Evolutionary conservation across 352 stramenopile species (phyloP).

Genomic region (Phytophthora capsici): DNA sequence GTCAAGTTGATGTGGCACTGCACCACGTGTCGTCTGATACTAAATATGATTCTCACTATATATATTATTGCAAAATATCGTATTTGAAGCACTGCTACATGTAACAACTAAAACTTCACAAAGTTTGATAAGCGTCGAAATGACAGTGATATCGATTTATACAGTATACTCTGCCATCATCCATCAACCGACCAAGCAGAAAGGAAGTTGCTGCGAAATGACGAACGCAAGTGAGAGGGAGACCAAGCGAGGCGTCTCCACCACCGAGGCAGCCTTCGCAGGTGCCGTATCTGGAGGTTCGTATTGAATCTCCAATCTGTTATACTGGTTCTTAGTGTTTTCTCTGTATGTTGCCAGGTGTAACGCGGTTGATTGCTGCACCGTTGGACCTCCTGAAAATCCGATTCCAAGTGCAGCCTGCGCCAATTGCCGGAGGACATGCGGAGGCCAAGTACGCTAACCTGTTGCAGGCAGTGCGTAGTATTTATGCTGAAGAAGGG

Average conservation of each 20-base stretch:
- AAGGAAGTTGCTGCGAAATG: slow-evolving; percentile 21
- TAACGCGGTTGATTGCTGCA: slow-evolving; percentile 74
- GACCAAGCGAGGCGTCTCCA: slow-evolving; percentile 38
- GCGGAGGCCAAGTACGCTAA: slow-evolving; percentile 54
- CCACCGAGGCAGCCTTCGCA: slow-evolving; percentile 59
- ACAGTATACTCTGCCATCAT: slow-evolving; percentile 11
- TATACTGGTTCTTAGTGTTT: background rate
- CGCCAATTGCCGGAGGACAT: slow-evolving; percentile 40
- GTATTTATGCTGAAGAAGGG: slow-evolving; percentile 84
- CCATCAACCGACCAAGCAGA: slow-evolving; percentile 28
- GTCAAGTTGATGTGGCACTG: slow-evolving; percentile 6
- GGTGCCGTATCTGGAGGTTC: slow-evolving; percentile 71
- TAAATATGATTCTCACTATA: slow-evolving; percentile 13
- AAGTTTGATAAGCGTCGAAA: background rate
- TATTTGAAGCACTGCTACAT: background rate
- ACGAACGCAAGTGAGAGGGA: slow-evolving; percentile 10
- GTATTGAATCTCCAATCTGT: background rate
- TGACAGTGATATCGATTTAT: background rate
- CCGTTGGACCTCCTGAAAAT: slow-evolving; percentile 86
- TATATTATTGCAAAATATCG: background rate
- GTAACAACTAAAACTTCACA: background rate
- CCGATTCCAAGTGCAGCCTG: slow-evolving; percentile 80
- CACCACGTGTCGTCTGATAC: slow-evolving; percentile 4
- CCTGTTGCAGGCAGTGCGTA: slow-evolving; percentile 61
- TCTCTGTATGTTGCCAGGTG: slow-evolving; percentile 34